A percentile compares a stretch with the other conserved stretches of the same genome.
Evolutionary conservation across 1,284 basidiomycete genomes (phyloP).

Genomic region (Mrakiaceae sp.): DNA sequence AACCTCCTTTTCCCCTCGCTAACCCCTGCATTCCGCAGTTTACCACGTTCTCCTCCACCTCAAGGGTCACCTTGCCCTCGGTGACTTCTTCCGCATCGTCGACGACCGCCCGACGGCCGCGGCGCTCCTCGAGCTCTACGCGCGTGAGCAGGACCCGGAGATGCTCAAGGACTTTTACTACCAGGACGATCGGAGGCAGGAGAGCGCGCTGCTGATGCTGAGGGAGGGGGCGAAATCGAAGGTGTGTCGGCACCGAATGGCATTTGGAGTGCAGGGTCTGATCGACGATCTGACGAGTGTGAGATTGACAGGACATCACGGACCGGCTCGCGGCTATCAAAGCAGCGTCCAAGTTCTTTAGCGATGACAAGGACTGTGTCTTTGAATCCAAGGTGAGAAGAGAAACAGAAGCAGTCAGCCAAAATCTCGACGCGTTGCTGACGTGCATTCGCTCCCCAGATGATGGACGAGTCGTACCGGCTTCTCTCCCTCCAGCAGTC

Average conservation of each 20-base stretch:
- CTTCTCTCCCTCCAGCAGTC: slow-evolving; percentile 71
- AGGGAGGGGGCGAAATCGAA: slow-evolving; percentile 60
- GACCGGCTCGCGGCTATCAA: slow-evolving; percentile 62
- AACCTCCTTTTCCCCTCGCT: slow-evolving; percentile 10
- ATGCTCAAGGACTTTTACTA: slow-evolving; percentile 95
- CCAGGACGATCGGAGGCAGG: slow-evolving; percentile 88
- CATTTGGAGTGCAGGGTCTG: neutral
- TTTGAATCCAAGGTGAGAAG: slow-evolving; percentile 75
- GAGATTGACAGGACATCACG: slow-evolving; percentile 47
- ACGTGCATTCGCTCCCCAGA: slow-evolving; percentile 39
- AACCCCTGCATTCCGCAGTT: slow-evolving; percentile 41
- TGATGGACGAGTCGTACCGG: slow-evolving; percentile 74
- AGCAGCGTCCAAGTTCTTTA: slow-evolving; percentile 80
- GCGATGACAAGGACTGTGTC: slow-evolving; percentile 77
- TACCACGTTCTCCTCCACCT: slow-evolving; percentile 82
- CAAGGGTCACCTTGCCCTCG: slow-evolving; percentile 68
- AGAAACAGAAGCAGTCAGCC: neutral
- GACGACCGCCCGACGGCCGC: slow-evolving; percentile 77
- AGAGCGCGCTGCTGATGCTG: slow-evolving; percentile 74
- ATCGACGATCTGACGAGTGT: neutral
- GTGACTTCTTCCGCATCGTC: slow-evolving; percentile 87
- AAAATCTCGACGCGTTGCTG: neutral
- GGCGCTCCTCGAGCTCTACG: slow-evolving; percentile 74
- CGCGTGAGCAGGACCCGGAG: slow-evolving; percentile 70
- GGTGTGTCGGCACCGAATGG: slow-evolving; percentile 35